Percentiles rank a stretch among this genome's conserved stretches.
phyloP scores from a whole-genome alignment of 2,329 filamentous ascomycete species.

The Neonectria hederae region DNA sequence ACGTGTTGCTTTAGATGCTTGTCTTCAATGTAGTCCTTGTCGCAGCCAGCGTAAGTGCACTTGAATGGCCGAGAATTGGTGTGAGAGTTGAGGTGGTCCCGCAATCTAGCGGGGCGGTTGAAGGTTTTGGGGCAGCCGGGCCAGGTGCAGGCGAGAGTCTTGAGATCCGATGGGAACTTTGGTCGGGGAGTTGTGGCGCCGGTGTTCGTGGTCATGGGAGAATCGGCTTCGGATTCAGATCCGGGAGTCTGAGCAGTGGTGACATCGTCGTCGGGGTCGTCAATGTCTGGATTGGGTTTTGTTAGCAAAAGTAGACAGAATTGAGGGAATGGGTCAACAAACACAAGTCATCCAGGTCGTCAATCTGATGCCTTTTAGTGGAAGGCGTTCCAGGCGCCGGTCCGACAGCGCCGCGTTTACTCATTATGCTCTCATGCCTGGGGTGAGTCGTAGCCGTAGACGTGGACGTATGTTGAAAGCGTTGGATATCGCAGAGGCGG shows the following conservation, averaged over 20 bases:
- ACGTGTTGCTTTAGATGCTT: conserved; percentile 89
- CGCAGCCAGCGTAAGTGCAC: conserved; percentile 76
- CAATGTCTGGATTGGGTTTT: conserved; percentile 36
- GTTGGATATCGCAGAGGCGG: conserved; percentile 32
- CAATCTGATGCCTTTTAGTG: conserved; percentile 40
- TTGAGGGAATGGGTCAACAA: conserved; percentile 1
- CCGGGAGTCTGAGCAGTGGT: conserved; percentile 46
- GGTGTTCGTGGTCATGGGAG: conserved; percentile 44
- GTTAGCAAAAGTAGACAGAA: conserved; percentile 19
- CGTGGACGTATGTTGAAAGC: conserved; percentile 14
- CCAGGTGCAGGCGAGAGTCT: conserved; percentile 80
- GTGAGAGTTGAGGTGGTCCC: conserved; percentile 84
- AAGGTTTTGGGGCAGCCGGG: conserved; percentile 83
- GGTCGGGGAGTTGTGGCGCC: conserved; percentile 54
- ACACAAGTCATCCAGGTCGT: conserved; percentile 37
- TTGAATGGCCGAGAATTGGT: conserved; percentile 83
- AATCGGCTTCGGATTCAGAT: conserved; percentile 46
- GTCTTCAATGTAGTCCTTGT: conserved; percentile 85
- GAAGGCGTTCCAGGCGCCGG: conserved; percentile 37
- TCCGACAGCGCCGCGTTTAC: conserved; percentile 45
- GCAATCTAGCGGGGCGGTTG: conserved; percentile 83
- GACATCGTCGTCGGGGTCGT: conserved; percentile 48
- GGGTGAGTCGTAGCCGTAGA: background rate
- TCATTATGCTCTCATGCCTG: conserved; percentile 44
- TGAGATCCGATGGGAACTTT: conserved; percentile 75